Conservation (phyloP, 345 rosid genomes). For the Orychophragmus violaceus region DNA sequence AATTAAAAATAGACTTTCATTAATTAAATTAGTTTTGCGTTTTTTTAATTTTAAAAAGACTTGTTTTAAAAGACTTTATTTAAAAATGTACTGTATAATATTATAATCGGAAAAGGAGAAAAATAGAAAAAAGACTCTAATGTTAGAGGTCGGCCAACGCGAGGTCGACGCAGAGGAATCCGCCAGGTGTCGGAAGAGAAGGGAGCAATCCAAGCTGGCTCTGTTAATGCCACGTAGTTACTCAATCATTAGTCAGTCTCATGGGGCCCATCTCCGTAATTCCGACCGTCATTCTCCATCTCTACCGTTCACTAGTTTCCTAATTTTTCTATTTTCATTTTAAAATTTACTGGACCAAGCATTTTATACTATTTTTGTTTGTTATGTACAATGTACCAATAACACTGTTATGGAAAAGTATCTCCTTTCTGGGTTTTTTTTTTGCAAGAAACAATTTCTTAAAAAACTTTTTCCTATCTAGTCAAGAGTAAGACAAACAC, state of each 20-base stretch:
- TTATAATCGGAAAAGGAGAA: neutral
- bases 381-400: neutral
- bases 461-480: neutral
- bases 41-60: no score
- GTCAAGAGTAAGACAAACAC: neutral
- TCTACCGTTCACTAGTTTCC: constrained; percentile 2
- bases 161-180: constrained; percentile 17
- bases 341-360: neutral
- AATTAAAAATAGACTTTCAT: no score
- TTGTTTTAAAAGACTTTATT: neutral
- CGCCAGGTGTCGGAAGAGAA: constrained; percentile 8
- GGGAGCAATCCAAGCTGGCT: constrained; percentile 26
- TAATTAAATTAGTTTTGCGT: no score
- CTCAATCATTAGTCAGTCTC: neutral
- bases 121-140: neutral
- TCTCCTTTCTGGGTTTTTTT: neutral
- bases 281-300: constrained; percentile 19
- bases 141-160: constrained; percentile 16
- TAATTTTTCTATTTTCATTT: neutral
- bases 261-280: constrained; percentile 6
- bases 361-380: neutral
- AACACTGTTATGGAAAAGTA: neutral
- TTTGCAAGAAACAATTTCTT: neutral
- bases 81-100: neutral
- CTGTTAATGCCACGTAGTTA: constrained; percentile 17